Percentiles rank a stretch among this genome's conserved stretches.
Conservation (phyloP, 2,329 filamentous ascomycete genomes). For the Elsinoe ampelina region DNA sequence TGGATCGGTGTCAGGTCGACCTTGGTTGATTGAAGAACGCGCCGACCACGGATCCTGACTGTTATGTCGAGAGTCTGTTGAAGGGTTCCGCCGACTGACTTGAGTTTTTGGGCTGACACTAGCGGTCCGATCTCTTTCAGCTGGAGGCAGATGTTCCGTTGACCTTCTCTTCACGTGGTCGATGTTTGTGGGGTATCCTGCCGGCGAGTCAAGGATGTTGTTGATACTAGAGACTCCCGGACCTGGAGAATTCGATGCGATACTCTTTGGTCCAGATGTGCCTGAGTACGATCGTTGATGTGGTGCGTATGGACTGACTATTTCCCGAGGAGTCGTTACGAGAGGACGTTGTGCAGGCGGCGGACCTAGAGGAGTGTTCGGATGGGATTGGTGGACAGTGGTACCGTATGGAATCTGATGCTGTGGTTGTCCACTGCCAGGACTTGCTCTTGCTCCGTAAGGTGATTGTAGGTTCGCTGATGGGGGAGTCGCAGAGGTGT, state of each 20-base stretch:
- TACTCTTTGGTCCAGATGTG: slow-evolving; percentile 19
- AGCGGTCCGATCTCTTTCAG: slow-evolving; percentile 59
- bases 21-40: slow-evolving; percentile 10
- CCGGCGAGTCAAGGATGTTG: slow-evolving; percentile 34
- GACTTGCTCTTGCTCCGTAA: slow-evolving; percentile 25
- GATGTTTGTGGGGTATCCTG: slow-evolving; percentile 17
- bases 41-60: slow-evolving; percentile 22
- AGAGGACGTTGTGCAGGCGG: slow-evolving; percentile 27
- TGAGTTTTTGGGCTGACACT: slow-evolving; percentile 71
- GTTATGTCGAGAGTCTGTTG: slow-evolving; percentile 24
- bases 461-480: slow-evolving; percentile 26
- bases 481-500: slow-evolving; percentile 27
- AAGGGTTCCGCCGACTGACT: slow-evolving; percentile 23
- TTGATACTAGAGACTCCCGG: slow-evolving; percentile 15
- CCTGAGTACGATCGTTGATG: slow-evolving; percentile 26
- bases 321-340: slow-evolving; percentile 20
- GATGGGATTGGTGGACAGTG: slow-evolving; percentile 35
- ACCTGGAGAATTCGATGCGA: slow-evolving; percentile 23
- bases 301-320: slow-evolving; percentile 22
- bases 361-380: slow-evolving; percentile 41
- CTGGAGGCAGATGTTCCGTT: slow-evolving; percentile 39
- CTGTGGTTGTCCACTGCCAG: slow-evolving; percentile 23
- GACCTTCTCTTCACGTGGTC: slow-evolving; percentile 16
- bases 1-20: neutral
- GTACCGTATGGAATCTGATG: slow-evolving; percentile 24